Evolutionary conservation across 2,329 filamentous ascomycete genomes (phyloP).

Genomic region (Escovopsis weberi): DNA sequence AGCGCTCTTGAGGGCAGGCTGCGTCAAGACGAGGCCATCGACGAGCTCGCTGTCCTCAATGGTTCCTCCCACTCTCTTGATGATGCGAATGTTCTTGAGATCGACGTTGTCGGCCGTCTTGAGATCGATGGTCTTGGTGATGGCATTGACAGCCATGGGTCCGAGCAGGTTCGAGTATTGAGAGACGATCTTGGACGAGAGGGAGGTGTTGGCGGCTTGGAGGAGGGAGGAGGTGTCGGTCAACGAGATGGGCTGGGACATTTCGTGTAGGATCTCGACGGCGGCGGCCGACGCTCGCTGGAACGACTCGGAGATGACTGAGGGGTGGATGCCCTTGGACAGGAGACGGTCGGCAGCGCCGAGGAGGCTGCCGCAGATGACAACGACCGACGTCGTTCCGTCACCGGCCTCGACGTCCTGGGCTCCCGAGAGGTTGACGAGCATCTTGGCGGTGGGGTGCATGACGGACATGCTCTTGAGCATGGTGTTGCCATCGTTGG

Average conservation of each 20-base stretch:
- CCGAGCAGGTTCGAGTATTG: conserved; percentile 90
- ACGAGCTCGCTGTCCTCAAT: conserved; percentile 98
- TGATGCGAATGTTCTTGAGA: conserved; percentile 85
- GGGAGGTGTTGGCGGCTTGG: conserved; percentile 90
- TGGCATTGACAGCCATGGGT: conserved; percentile 96
- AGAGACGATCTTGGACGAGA: conserved; percentile 97
- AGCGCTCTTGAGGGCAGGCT: conserved; percentile 85
- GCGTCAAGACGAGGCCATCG: conserved; percentile 83
- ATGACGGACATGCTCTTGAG: conserved; percentile 97
- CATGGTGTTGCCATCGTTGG: conserved; percentile 99
- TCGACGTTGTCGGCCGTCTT: conserved; percentile 96
- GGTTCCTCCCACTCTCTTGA: conserved; percentile 95
- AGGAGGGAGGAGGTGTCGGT: conserved; percentile 79
- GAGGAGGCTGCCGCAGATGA: conserved; percentile 89
- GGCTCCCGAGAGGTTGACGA: conserved; percentile 90
- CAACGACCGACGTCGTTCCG: conserved; percentile 94
- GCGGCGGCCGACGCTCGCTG: conserved; percentile 83
- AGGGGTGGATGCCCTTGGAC: conserved; percentile 89
- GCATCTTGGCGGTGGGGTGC: conserved; percentile 99
- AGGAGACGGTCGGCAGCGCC: conserved; percentile 87
- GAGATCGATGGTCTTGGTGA: conserved; percentile 88
- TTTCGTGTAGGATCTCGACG: conserved; percentile 80
- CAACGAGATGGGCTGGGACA: conserved; percentile 87
- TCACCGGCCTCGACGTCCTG: conserved; percentile 98
- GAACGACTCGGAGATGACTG: conserved; percentile 94